phyloP scores from a whole-genome alignment of 495 filamentous ascomycete species.

The Penicillium daleae region DNA sequence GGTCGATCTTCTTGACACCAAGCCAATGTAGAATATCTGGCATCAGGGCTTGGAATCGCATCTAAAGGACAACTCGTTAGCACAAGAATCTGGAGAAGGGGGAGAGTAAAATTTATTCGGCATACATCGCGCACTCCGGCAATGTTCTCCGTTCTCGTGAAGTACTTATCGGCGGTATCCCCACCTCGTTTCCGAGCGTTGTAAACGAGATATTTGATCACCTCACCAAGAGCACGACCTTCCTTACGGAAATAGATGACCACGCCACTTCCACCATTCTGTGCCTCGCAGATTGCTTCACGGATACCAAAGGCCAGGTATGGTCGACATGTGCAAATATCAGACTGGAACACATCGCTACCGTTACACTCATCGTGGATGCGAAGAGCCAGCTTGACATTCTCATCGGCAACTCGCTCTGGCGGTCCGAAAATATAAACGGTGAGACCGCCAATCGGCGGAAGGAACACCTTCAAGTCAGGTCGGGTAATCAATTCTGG shows the following conservation, averaged over 20 bases:
- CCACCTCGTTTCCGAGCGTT: constrained; percentile 84
- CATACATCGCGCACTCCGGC: constrained; percentile 80
- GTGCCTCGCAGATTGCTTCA: constrained; percentile 95
- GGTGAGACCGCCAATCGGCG: constrained; percentile 93
- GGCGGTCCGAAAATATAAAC: constrained; percentile 98
- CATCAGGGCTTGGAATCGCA: constrained; percentile 99
- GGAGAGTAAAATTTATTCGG: not conserved
- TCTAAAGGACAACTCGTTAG: constrained; percentile 39
- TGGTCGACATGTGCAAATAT: constrained; percentile 97
- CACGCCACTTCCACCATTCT: constrained; percentile 91
- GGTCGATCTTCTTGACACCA: constrained; percentile 97
- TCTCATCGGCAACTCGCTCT: constrained; percentile 87
- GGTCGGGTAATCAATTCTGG: constrained; percentile 89
- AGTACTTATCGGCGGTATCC: constrained; percentile 94
- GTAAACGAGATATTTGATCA: constrained; percentile 96
- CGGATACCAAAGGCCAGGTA: constrained; percentile 97
- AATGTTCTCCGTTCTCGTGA: constrained; percentile 95
- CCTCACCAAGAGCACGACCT: constrained; percentile 92
- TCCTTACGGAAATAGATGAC: constrained; percentile 99
- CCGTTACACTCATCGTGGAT: constrained; percentile 98
- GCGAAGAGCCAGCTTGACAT: constrained; percentile 80
- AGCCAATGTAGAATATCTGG: constrained; percentile 98
- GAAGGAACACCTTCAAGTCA: constrained; percentile 95
- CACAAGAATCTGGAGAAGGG: not conserved
- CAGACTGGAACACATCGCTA: constrained; percentile 96